Percentiles rank a stretch among this genome's conserved stretches.
Evolutionary conservation across 2,329 filamentous ascomycete genomes (phyloP).

Genomic region (Sclerotinia minor): DNA sequence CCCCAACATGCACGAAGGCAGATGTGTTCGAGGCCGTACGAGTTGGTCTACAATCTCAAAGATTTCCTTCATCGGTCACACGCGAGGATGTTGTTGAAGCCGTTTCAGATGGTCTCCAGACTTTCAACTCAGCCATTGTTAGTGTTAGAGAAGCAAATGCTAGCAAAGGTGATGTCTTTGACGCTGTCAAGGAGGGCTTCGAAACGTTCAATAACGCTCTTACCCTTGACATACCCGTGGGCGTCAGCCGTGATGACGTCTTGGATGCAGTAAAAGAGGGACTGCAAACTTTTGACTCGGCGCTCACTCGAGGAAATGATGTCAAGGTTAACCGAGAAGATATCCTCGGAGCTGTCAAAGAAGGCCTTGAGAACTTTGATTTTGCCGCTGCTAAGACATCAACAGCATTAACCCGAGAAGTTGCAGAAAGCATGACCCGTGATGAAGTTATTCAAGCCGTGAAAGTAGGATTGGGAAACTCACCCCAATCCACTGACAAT

Average conservation of each 20-base stretch:
- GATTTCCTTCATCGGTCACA: constrained; percentile 68
- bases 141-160: constrained; percentile 60
- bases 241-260: constrained; percentile 72
- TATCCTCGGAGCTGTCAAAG: constrained; percentile 60
- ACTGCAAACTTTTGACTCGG: constrained; percentile 63
- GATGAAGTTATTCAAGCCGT: constrained; percentile 59
- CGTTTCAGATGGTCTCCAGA: constrained; percentile 59
- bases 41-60: constrained; percentile 64
- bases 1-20: constrained; percentile 66
- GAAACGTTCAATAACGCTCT: constrained; percentile 56
- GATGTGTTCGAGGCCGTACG: constrained; percentile 86
- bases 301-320: constrained; percentile 64
- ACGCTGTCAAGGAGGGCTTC: constrained; percentile 58
- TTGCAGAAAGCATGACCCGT: constrained; percentile 47
- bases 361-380: constrained; percentile 66
- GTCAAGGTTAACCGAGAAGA: constrained; percentile 61
- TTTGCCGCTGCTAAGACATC: constrained; percentile 50
- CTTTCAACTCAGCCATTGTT: constrained; percentile 54
- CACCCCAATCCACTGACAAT: constrained; percentile 44
- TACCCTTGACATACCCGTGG: constrained; percentile 59
- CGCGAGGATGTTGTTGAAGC: constrained; percentile 64
- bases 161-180: constrained; percentile 56
- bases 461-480: constrained; percentile 55
- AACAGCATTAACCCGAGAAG: constrained; percentile 55
- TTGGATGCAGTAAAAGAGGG: constrained; percentile 86